Evolutionary conservation across 306 rosid species (phyloP), one percentile per base, ranked within the genome.

Genomic region (Mimosa pudica): DNA sequence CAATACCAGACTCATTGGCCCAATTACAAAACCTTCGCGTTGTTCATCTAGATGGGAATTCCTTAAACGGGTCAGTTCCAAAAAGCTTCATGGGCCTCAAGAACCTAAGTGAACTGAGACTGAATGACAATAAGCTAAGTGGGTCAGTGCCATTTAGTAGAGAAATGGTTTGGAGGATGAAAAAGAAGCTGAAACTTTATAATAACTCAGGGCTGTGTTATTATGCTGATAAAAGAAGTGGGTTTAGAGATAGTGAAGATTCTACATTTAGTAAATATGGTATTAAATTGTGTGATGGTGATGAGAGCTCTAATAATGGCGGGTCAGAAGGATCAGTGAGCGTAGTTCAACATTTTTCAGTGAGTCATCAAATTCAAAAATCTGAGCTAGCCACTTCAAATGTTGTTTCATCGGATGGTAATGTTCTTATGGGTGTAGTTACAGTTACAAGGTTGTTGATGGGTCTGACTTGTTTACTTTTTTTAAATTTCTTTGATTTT

Each of bases 111-210:
- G 98, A 90, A 61, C 46, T 92, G 63, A 92, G 93, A 71, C 62
- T 95, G 17, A 88, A 95, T 63, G 91, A 91, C 3, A 88, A 90
- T 71, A 32, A 8, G 60, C 79, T 95, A 8, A 80, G 30, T n/a
- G 98, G 98, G 70, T 78, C 78, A 0, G 77, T 95, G 0, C 97
- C 97, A 9, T 87, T 95, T 73, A 88, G 85, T 10, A 91, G 89
- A 70, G 97, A 89, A 75, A 84, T 81, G 83, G 91, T 90, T 2
- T 90, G 98, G 98, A 87, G 89, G 79, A 95, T 95, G 98, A 95
- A 81, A 80, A 88, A 87, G 81, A 95, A 95, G 79, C 85, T 95
- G 0, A 84, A 70, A 81, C 73, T 92, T 0, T 44, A 85, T 20
- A 87, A 88, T 6, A 95, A 92, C 47, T 80, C 81, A 0, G 96